A percentile compares a stretch with the other conserved stretches of the same genome.
Evolutionary conservation across 140 eudicot genomes (phyloP).

Genomic region (Flaveria floridana): DNA sequence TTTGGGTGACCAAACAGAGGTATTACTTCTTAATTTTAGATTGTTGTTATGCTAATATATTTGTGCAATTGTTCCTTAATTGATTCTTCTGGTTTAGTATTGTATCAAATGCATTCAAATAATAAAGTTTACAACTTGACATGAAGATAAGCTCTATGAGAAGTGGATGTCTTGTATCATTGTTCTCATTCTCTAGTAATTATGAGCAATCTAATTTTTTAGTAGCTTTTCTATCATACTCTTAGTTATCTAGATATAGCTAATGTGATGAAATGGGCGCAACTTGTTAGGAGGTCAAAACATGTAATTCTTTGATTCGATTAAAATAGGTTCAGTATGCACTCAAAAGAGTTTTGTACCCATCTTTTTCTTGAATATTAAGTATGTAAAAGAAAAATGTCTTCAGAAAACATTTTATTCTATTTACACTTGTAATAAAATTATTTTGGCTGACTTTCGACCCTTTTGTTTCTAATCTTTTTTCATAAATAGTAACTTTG

Average conservation of each 20-base stretch:
- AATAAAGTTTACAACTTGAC: background rate
- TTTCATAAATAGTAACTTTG: background rate
- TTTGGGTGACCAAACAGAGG: slow-evolving; percentile 95
- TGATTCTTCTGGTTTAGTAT: background rate
- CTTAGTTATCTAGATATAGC: background rate
- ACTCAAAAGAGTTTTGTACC: background rate
- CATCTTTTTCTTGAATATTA: background rate
- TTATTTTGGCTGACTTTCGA: background rate
- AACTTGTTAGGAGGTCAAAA: background rate
- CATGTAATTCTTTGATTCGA: background rate
- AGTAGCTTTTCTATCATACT: background rate
- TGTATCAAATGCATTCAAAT: slow-evolving; percentile 1
- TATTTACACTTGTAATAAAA: background rate
- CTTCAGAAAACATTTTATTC: background rate
- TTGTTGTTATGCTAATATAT: background rate
- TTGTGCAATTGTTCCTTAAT: background rate
- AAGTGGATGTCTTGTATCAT: background rate
- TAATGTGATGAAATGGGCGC: background rate
- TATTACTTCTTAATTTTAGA: slow-evolving; percentile 24
- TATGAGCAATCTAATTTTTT: background rate
- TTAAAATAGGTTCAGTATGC: background rate
- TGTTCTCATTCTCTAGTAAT: slow-evolving; percentile 11
- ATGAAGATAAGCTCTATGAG: background rate
- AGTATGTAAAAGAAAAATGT: background rate
- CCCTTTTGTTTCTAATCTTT: background rate